Conservation (phyloP, 2,329 filamentous ascomycete genomes). For the Cytospora piceicola region DNA sequence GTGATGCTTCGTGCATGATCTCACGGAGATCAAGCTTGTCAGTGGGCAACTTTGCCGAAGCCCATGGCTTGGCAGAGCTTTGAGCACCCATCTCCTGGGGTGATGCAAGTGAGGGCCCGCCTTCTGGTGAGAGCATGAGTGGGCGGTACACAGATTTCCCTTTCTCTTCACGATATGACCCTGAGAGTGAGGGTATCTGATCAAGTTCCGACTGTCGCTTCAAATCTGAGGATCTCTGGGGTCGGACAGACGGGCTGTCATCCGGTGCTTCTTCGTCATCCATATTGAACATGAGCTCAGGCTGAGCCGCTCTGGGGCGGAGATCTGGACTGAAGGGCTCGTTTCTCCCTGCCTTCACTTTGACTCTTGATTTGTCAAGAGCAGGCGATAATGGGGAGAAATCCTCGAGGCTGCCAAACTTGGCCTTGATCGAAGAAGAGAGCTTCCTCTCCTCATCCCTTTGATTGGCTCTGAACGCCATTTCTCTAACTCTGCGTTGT, state of each 20-base stretch:
- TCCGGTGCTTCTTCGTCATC: conserved; percentile 68
- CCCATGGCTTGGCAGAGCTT: conserved; percentile 52
- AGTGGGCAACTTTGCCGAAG: conserved; percentile 54
- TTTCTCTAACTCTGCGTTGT: conserved; percentile 73
- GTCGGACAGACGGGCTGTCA: conserved; percentile 40
- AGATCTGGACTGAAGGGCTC: conserved; percentile 68
- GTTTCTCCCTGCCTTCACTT: conserved; percentile 52
- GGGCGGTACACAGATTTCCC: conserved; percentile 40
- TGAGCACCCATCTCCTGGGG: conserved; percentile 25
- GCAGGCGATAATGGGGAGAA: conserved; percentile 45
- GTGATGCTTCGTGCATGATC: conserved; percentile 68
- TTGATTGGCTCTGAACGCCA: conserved; percentile 68
- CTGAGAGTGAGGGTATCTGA: conserved; percentile 38
- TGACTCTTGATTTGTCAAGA: conserved; percentile 51
- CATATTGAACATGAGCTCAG: conserved; percentile 92
- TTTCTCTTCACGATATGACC: conserved; percentile 45
- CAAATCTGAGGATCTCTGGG: conserved; percentile 31
- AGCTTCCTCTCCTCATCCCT: conserved; percentile 67
- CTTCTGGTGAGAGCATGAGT: conserved; percentile 4
- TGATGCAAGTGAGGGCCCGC: conserved; percentile 28
- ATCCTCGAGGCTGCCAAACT: conserved; percentile 70
- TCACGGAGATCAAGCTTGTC: conserved; percentile 74
- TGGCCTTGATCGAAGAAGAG: conserved; percentile 63
- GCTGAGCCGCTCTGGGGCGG: conserved; percentile 67
- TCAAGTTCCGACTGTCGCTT: conserved; percentile 37